A percentile compares a stretch with the other conserved stretches of the same genome.
phyloP scores from a whole-genome alignment of 2,329 filamentous ascomycete species.

The Polychaeton citri region DNA sequence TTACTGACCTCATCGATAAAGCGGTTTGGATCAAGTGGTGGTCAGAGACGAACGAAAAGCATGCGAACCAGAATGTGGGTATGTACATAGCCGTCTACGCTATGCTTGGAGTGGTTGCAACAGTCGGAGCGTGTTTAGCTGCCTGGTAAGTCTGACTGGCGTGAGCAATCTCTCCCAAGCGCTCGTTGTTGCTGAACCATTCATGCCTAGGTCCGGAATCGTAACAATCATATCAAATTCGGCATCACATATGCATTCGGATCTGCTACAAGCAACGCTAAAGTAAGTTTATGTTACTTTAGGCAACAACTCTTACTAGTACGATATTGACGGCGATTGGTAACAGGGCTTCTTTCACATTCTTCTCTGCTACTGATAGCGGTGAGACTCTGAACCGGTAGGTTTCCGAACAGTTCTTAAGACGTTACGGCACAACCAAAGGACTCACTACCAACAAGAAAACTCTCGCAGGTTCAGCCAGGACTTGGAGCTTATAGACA shows the following conservation, averaged over 20 bases:
- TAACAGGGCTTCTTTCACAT: slow-evolving; percentile 18
- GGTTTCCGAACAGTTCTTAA: neutral
- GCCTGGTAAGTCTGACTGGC: neutral
- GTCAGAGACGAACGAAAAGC: slow-evolving; percentile 28
- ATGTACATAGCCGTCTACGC: slow-evolving; percentile 8
- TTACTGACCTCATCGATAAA: too few species aligned
- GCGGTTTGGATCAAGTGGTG: slow-evolving; percentile 37
- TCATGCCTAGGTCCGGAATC: neutral
- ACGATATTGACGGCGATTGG: too few species aligned
- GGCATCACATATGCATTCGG: neutral
- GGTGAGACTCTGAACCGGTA: slow-evolving; percentile 26
- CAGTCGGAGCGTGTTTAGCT: neutral
- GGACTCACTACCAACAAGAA: neutral
- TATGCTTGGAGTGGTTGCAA: neutral
- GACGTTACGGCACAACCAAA: neutral
- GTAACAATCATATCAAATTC: neutral
- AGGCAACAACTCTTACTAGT: too few species aligned
- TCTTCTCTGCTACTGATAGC: slow-evolving; percentile 28
- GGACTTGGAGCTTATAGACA: slow-evolving; percentile 33
- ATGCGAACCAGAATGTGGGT: slow-evolving; percentile 23
- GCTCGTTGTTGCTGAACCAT: too few species aligned
- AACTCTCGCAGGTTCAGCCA: slow-evolving; percentile 27
- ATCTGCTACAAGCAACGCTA: neutral
- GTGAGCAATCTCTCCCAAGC: too few species aligned
- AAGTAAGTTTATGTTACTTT: neutral